Evolutionary conservation across 495 filamentous ascomycete genomes (phyloP), one percentile per base, ranked within the genome.

Genomic region (Chaetomidium leptoderma): DNA sequence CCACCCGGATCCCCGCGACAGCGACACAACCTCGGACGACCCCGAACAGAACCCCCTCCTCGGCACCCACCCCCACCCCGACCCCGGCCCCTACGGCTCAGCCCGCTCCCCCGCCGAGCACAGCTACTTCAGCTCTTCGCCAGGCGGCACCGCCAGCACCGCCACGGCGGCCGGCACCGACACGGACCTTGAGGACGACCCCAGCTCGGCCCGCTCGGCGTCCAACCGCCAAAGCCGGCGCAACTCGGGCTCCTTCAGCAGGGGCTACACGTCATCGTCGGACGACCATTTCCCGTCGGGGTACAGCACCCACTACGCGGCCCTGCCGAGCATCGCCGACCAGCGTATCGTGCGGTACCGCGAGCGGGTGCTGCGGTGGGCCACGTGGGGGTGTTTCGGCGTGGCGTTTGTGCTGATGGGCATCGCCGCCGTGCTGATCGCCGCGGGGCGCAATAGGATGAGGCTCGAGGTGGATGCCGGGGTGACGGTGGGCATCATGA

Each of bases 391-490:
- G 30, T 72, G 72, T 26, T 83, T 80, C 51, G 57, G 60, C 7
- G 70, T 70, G 0, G 69, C 83, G 0, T 75, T 77, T 29, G 50
- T 81, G n/a, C 72, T 88, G 10, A 72, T 86, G 26, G 56, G 72
- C 52, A 68, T 87, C 24, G 78, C 83, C 1, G 70, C 69, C 9
- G 62, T 83, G 7, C 72, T 87, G 5, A 76, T 82, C 48, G 61
- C 68, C 4, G 82, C 83, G 8, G 54, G 44, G 6, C 70, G 75
- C 4, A 77, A 78, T 53, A 79, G 76, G 64, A 70, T 79, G 53
- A 69, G 72, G 1, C 65, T 79, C 42, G 78, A 83, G 59, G 84
- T 87, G 5, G 83, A 86, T 56, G 76, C 75, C 2, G 85, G 82
- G 21, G 82, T 83, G 29, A 74, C 83, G 8, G 66, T 83, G 19